Base-by-base conservation (phyloP, 495 filamentous ascomycete species). In the Penicillium samsonianum region DNA sequence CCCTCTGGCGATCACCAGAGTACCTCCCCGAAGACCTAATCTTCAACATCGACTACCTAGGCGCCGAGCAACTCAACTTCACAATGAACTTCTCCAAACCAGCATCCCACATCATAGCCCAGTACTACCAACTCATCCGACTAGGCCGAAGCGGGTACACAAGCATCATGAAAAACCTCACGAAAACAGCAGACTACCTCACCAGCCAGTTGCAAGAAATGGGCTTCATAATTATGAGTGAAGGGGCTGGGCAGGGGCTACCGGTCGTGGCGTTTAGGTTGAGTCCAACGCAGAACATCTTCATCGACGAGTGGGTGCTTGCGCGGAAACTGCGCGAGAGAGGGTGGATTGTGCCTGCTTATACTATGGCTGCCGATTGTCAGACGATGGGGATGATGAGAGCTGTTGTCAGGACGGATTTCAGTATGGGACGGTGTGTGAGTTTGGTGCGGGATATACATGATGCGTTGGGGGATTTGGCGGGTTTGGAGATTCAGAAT, bases 41-140 rank as follows among this genome's bases (percentile, higher is more conserved):
- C 67, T 95, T 96, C 84, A 95, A 93, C 80, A 92, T 95, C 82
- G 93, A 95, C 78, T 96, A 96, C 71, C 87, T 96, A 4, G 91
- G 91, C 44, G 88, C 91, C 10, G 90, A 95, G 61, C 91, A 96
- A 71, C 84, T 90, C 11, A 94, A 89, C 44, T 95, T 95, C 79
- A 95, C 90, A 12, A 82, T 96, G 37, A 96, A 95, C 78, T 96
- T 96, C 79, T 90, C 87, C 66, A 92, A 92, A 67, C 90, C 91
- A 47, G 91, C 91, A 30, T 87, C 86, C 33, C 91, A 94, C 67
- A 85, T 96, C 62, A 94, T 95, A 62, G 91, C 90, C 35, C 91
- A 96, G 71, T 96, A 96, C 77, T 96, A 96, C 75, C 90, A 95
- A 68, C 79, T 96, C 65, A 92, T 95, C 73, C 88, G 91, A 10